Base-by-base conservation (phyloP, 129 eudicot genomes). In the Scalesia atractyloides region DNA sequence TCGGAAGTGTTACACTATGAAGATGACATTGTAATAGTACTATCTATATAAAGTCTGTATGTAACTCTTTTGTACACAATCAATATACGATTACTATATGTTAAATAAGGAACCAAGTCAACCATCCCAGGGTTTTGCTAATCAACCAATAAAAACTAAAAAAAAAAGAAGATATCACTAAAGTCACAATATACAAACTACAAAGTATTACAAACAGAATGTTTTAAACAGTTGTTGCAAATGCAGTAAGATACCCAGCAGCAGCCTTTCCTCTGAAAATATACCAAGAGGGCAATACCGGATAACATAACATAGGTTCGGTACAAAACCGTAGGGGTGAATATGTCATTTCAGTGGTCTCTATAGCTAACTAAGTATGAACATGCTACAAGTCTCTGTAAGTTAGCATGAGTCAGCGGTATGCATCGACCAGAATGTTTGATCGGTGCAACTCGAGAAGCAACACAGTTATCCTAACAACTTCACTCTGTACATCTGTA, bases 191-290 rank as follows among this genome's bases (percentile, higher is more conserved):
- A n/a, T n/a, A n/a, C n/a, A n/a, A n/a, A n/a, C n/a, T n/a, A n/a
- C n/a, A 20, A 46, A 15, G 64, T 43, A 46, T 5, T 46, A 59
- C 53, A 58, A 12, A 71, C 9, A 54, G 66, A 57, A 71, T 19
- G 52, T 36, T 53, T 57, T 26, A 24, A 37, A 63, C 64, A 64
- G 7, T 37, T 1, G 39, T 7, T 56, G 49, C 69, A 73, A 60
- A 26, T 20, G 68, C 48, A 60, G 69, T 61, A 9, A 62, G 30
- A 30, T 22, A 24, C 65, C 43, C 2, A n/a, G 1, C 52, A 46
- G 39, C 43, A 78, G 72, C 60, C 53, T 33, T 51, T 78, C 57
- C 70, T 22, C 34, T 51, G 49, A 78, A 62, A 70, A 70, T 70
- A 63, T 36, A 17, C 60, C 11, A 72, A 70, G 64, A 66, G 8